Evolutionary conservation across 2,329 filamentous ascomycete genomes (phyloP), one percentile per base, ranked within the genome.

Genomic region (Cladosporium sp.): DNA sequence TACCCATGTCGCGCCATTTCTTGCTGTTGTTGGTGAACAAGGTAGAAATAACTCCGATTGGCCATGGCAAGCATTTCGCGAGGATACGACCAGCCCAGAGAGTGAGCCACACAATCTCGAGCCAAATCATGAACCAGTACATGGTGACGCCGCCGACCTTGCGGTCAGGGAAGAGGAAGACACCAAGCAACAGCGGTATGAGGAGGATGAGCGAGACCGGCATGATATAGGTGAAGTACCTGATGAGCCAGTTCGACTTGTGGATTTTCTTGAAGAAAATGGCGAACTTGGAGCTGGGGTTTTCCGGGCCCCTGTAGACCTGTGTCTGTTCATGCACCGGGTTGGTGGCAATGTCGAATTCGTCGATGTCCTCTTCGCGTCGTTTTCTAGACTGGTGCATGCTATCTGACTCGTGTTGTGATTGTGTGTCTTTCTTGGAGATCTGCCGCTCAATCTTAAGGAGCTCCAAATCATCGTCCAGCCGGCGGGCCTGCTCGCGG

Each of bases 71-170:
- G 47, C 73, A 75, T 67, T 86, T 86, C 7, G 83, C 78, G 12
- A 84, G 70, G 42, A 86, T 77, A 69, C 54, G 53, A 27, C 80
- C 85, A 16, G 85, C 84, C 92, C 92, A 97, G 0, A 96, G 75
- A 0, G 89, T 89, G 55, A 92, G 76, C 92, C 92, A 97, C 20
- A 96, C 78, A 36, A 95, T 88, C 67, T 95, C 88, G 15, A 96
- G 77, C 92, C 92, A 97, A 55, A 96, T 89, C 25, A 87, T 87
- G 63, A 97, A 96, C 92, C 92, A 97, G 53, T 89, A 73, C 38
- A 96, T 72, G 55, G 82, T 64, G 0, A 95, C 89, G 16, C 85
- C 88, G 1, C 89, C 89, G 2, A 85, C 78, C 11, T 79, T 81
- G 1, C 59, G 59, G 5, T 53, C 36, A n/a, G 73, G 71, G 54